Percentiles rank a stretch among this genome's conserved stretches.
These are phyloP conservation scores for Darksidea phi DNA, from an alignment of 495 filamentous ascomycete genomes.

Conservation along the genomic window DNA sequence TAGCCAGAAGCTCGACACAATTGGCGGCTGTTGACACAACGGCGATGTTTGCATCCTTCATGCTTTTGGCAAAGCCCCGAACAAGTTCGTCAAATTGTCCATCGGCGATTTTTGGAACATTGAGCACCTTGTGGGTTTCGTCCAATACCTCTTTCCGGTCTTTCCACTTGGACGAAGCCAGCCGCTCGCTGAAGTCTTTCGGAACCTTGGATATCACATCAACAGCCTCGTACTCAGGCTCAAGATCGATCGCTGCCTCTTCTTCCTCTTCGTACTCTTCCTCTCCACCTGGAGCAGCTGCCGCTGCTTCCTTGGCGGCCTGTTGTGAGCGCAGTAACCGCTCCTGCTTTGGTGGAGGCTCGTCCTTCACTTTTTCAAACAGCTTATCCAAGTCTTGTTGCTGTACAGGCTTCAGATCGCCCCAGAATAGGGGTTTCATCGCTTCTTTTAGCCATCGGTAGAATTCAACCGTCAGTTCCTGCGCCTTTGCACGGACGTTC, in stretches of 20 bases:
- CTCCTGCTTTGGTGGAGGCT: slow-evolving; percentile 85
- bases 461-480: slow-evolving; percentile 86
- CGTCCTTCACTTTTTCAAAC: slow-evolving; percentile 89
- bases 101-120: slow-evolving; percentile 90
- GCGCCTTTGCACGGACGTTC: slow-evolving; percentile 93
- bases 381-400: slow-evolving; percentile 91
- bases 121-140: slow-evolving; percentile 69
- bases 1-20: slow-evolving; percentile 88
- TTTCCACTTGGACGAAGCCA: slow-evolving; percentile 94
- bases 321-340: slow-evolving; percentile 86
- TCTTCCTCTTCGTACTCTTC: slow-evolving; percentile 59
- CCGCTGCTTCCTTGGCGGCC: slow-evolving; percentile 70
- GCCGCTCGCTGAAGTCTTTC: slow-evolving; percentile 72
- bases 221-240: slow-evolving; percentile 67
- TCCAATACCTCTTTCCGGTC: slow-evolving; percentile 95
- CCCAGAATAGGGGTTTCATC: slow-evolving; percentile 98
- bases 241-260: slow-evolving; percentile 78
- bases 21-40: slow-evolving; percentile 93
- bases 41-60: slow-evolving; percentile 98
- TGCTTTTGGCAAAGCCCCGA: slow-evolving; percentile 79
- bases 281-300: slow-evolving; percentile 55
- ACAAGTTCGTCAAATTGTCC: slow-evolving; percentile 82
- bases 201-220: slow-evolving; percentile 85
- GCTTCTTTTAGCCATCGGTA: slow-evolving; percentile 97
- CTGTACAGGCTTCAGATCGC: slow-evolving; percentile 91